A percentile compares a stretch with the other conserved stretches of the same genome.
Evolutionary conservation across 306 rosid species (phyloP).

Genomic region (Erythrophleum fordii): DNA sequence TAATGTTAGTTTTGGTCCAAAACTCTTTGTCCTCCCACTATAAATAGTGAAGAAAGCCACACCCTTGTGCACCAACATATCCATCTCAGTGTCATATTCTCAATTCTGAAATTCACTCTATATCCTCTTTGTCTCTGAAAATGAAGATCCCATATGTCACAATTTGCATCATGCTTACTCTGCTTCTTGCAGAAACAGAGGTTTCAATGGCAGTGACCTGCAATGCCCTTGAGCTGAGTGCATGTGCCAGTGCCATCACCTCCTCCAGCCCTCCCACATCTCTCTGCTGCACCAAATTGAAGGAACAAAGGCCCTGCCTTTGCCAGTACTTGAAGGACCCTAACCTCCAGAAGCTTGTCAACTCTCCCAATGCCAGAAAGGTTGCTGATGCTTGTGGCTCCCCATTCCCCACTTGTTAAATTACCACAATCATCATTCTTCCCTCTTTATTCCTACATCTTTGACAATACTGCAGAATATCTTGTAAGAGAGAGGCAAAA

Average conservation of each 20-base stretch:
- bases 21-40: slow-evolving; percentile 25
- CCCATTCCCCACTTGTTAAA: slow-evolving; percentile 55
- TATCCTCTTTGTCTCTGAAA: neutral
- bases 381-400: slow-evolving; percentile 54
- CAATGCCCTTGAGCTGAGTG: slow-evolving; percentile 51
- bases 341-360: slow-evolving; percentile 55
- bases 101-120: neutral
- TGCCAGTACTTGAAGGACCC: slow-evolving; percentile 63
- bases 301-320: slow-evolving; percentile 65
- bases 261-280: slow-evolving; percentile 45
- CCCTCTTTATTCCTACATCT: neutral
- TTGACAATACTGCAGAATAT: too few species aligned
- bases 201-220: slow-evolving; percentile 50
- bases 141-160: slow-evolving; percentile 41
- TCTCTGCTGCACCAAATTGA: slow-evolving; percentile 53
- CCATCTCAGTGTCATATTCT: neutral
- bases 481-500: too few species aligned
- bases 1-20: neutral
- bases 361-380: slow-evolving; percentile 62
- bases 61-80: slow-evolving; percentile 7
- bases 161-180: slow-evolving; percentile 31
- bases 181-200: slow-evolving; percentile 24
- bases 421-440: neutral
- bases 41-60: slow-evolving; percentile 39
- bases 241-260: slow-evolving; percentile 53